These are phyloP conservation scores for Citropsis articulata DNA, from an alignment of 345 rosid genomes.

Conservation along the genomic window DNA sequence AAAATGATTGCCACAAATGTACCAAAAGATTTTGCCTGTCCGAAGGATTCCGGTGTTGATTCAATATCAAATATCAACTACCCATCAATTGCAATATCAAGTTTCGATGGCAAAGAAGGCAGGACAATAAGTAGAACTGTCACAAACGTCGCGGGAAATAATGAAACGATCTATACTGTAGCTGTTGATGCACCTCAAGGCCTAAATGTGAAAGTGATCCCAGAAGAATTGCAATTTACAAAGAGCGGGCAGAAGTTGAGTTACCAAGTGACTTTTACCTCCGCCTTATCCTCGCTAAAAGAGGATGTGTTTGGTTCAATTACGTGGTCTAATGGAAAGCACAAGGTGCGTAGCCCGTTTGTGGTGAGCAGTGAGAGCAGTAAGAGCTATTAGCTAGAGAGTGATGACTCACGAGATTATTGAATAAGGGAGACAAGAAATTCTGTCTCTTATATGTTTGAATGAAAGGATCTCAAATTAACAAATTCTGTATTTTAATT, in stretches of 20 bases:
- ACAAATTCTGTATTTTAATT: background rate
- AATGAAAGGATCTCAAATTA: background rate
- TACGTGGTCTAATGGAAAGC: conserved; percentile 54
- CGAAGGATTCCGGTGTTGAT: conserved; percentile 41
- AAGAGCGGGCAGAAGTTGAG: conserved; percentile 43
- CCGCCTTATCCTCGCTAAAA: conserved; percentile 15
- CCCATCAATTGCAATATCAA: conserved; percentile 65
- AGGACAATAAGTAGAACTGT: conserved; percentile 49
- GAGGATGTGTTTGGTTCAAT: conserved; percentile 62
- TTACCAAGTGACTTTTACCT: conserved; percentile 43
- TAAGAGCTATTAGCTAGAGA: background rate
- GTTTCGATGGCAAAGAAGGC: conserved; percentile 32
- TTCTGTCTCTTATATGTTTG: background rate
- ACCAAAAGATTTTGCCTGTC: conserved; percentile 52
- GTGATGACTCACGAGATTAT: background rate
- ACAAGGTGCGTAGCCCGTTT: conserved; percentile 56
- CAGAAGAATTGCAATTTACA: conserved; percentile 43
- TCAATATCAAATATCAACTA: conserved; percentile 63
- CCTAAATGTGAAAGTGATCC: conserved; percentile 39
- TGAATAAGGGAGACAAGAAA: background rate
- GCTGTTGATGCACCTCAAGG: conserved; percentile 33
- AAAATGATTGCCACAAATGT: conserved; percentile 35
- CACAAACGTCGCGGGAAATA: conserved; percentile 63
- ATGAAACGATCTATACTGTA: conserved; percentile 33
- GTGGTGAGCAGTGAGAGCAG: conserved; percentile 32